phyloP scores from a whole-genome alignment of 805 yeast genomes.

The Huiozyma naganishii region DNA sequence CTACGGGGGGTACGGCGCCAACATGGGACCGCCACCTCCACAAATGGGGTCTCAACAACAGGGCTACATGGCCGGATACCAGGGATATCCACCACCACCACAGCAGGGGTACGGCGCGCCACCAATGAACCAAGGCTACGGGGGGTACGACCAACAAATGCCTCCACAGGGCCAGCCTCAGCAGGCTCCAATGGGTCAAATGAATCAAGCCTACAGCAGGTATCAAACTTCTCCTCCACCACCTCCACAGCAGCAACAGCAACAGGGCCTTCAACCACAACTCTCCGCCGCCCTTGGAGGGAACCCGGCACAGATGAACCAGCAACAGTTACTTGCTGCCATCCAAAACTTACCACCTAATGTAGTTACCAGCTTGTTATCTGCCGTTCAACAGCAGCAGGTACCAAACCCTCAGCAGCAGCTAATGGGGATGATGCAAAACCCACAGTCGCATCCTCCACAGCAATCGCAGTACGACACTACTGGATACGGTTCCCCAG shows the following conservation, averaged over 20 bases:
- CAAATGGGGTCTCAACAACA: constrained; percentile 9
- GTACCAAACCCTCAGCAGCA: constrained; percentile 23
- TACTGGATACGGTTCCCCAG: constrained; percentile 5
- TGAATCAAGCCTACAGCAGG: constrained; percentile 7
- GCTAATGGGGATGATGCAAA: constrained; percentile 24
- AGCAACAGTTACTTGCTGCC: constrained; percentile 25
- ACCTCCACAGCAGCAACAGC: constrained; percentile 13
- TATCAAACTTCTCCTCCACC: constrained; percentile 2
- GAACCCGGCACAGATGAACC: constrained; percentile 19
- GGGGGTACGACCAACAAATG: constrained; percentile 10
- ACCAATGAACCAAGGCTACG: constrained; percentile 17
- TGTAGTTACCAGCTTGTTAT: constrained; percentile 23
- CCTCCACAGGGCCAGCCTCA: constrained; percentile 1
- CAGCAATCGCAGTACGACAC: constrained; percentile 7
- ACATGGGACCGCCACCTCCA: not conserved
- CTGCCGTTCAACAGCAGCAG: constrained; percentile 27
- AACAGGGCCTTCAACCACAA: constrained; percentile 19
- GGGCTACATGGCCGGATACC: constrained; percentile 5
- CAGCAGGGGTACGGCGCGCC: constrained; percentile 10
- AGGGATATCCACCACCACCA: constrained; percentile 9
- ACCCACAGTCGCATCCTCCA: constrained; percentile 21
- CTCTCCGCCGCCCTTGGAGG: constrained; percentile 17
- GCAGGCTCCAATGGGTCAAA: constrained; percentile 5
- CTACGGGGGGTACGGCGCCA: constrained; percentile 4
- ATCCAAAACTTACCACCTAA: constrained; percentile 28